Evolutionary conservation across 208 protist species (phyloP), one percentile per base, ranked within the genome.

Genomic region (Wallacemonas sp.): DNA sequence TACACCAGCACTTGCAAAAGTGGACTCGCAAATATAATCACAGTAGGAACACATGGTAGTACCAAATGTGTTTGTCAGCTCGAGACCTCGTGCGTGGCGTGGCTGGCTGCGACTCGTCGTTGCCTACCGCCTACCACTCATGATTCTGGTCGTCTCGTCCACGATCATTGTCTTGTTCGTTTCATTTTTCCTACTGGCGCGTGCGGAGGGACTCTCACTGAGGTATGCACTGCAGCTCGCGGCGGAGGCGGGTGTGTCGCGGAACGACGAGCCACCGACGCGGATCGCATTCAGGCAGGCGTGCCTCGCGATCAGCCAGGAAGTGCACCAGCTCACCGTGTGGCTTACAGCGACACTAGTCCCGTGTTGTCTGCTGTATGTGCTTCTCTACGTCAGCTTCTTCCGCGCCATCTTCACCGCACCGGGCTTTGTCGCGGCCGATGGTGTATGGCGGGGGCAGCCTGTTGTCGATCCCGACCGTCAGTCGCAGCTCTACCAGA

Each of bases 401-500:
- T 68, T 58, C 38, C 27, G 29, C 24, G 66, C 65, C 30, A 33
- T 79, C 15, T 63, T 66, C 27, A 85, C 79, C 8, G 17, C 21
- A 33, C 62, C 68, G 0, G 79, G 74, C 5, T 77, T 70, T 52
- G 74, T 85, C 1, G 45, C 26, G 24, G 27, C 50, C 2, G 36
- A 36, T 1, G 42, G 29, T 1, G 36, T 44, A 10, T 85, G 79
- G 79, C 17, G 21, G 9, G 45, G 45, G 8, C 5, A 19, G 24
- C 45, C 45, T 6, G 6, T 10, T 5, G 26, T 32, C 29, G 39
- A 66, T 32, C 19, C 29, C 19, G 9, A 19, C 10, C 1, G 27
- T n/a, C 66, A 66, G 66, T 37, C n/a, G 57, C 46, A 53, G 37
- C 0, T 63, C 2, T 12, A 36, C 4, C 30, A 21, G 22, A 19